Evolutionary conservation across 441 rosid species (phyloP).

Genomic region (Populus hybrid): DNA sequence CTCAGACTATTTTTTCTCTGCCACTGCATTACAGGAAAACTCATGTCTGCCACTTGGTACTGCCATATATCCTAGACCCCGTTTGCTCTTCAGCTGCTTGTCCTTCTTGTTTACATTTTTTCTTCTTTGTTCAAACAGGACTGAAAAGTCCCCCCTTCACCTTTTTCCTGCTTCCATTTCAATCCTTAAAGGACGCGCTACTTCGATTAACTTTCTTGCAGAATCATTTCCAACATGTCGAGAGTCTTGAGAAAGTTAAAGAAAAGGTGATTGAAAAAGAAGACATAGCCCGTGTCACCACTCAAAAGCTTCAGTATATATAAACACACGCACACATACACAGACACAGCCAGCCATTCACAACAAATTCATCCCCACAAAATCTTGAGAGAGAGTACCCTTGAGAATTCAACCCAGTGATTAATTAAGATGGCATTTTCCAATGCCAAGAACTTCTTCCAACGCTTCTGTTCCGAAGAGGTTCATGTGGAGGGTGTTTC

Average conservation of each 20-base stretch:
- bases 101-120: conserved; percentile 15
- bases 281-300: conserved; percentile 43
- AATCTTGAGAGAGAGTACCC: conserved; percentile 18
- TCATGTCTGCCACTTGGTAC: conserved; percentile 67
- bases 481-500: conserved; percentile 40
- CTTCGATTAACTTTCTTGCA: conserved; percentile 35
- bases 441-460: conserved; percentile 61
- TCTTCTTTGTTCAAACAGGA: conserved; percentile 35
- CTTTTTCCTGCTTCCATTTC: conserved; percentile 30
- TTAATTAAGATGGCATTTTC: conserved; percentile 49
- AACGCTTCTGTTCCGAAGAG: conserved; percentile 72
- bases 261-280: conserved; percentile 37
- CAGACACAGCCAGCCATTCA: conserved; percentile 34
- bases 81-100: conserved; percentile 23
- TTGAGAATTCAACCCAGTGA: conserved; percentile 1
- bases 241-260: conserved; percentile 22
- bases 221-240: conserved; percentile 32
- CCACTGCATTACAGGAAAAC: conserved; percentile 39
- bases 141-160: conserved; percentile 16
- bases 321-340: conserved; percentile 10
- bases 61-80: conserved; percentile 21
- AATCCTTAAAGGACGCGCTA: conserved; percentile 39
- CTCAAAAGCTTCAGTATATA: conserved; percentile 39
- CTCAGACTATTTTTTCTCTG: conserved; percentile 11
- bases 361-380: conserved; percentile 25